Evolutionary conservation across 163 green algal species (phyloP).

Genomic region (Prototheca wickerhamii): DNA sequence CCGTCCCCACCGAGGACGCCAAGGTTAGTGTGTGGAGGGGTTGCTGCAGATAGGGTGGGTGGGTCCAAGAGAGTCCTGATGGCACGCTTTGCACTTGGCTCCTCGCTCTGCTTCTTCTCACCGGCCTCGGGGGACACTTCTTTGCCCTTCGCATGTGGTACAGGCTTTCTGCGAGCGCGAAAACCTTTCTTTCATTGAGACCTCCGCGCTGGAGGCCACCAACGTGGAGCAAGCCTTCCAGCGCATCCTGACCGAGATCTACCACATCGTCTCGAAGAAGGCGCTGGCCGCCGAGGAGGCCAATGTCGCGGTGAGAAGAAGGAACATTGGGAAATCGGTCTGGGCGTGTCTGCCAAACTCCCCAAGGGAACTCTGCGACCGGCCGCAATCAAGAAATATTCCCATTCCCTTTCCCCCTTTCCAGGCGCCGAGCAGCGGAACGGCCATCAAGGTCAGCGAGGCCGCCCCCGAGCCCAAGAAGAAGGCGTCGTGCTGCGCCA

Average conservation of each 20-base stretch:
- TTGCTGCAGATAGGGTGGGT: background rate
- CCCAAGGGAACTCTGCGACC: no score
- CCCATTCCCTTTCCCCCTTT: background rate
- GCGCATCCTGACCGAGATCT: slow-evolving; percentile 95
- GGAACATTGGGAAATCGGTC: slow-evolving; percentile 7
- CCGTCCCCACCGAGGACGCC: slow-evolving; percentile 83
- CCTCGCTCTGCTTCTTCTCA: no score
- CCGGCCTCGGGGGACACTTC: no score
- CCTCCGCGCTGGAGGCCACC: slow-evolving; percentile 88
- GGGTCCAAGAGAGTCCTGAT: no score
- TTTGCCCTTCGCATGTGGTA: background rate
- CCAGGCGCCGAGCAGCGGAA: slow-evolving; percentile 28
- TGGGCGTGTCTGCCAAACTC: background rate
- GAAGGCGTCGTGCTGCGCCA: slow-evolving; percentile 42
- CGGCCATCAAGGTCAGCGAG: slow-evolving; percentile 41
- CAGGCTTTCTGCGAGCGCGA: slow-evolving; percentile 73
- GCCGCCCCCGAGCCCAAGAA: slow-evolving; percentile 37
- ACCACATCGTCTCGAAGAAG: slow-evolving; percentile 97
- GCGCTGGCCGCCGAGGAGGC: slow-evolving; percentile 33
- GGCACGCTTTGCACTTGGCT: background rate
- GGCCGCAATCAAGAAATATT: background rate
- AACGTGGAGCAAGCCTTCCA: slow-evolving; percentile 97
- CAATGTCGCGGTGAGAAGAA: no score
- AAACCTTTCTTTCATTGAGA: slow-evolving; percentile 95
- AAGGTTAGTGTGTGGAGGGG: slow-evolving; percentile 22